Evolutionary conservation across 352 stramenopile genomes (phyloP).

Genomic region (Pythium aphanidermatum): DNA sequence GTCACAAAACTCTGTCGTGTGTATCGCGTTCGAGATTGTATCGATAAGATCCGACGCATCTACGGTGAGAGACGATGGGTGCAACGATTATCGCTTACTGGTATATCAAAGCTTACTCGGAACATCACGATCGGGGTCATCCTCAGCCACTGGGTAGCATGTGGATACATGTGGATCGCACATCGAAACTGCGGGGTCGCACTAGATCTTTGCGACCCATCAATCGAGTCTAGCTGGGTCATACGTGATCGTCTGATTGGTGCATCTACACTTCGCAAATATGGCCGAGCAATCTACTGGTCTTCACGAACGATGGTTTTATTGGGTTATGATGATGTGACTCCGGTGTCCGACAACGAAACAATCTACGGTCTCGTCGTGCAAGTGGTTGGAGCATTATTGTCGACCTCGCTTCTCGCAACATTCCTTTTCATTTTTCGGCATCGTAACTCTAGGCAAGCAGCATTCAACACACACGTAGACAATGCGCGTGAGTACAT

Average conservation of each 20-base stretch:
- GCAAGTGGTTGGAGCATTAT: slow-evolving; percentile 40
- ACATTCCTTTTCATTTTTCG: slow-evolving; percentile 75
- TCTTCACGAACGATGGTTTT: slow-evolving; percentile 47
- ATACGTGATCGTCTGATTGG: slow-evolving; percentile 46
- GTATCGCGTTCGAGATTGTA: slow-evolving; percentile 31
- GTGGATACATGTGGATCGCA: slow-evolving; percentile 64
- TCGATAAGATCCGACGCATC: slow-evolving; percentile 38
- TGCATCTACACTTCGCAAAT: slow-evolving; percentile 35
- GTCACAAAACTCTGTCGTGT: slow-evolving; percentile 57
- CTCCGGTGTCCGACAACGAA: slow-evolving; percentile 45
- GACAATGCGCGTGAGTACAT: slow-evolving; percentile 71
- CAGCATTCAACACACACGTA: slow-evolving; percentile 46
- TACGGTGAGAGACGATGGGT: slow-evolving; percentile 43
- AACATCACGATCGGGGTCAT: slow-evolving; percentile 30
- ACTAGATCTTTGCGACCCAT: slow-evolving; percentile 35
- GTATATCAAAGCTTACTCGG: slow-evolving; percentile 39
- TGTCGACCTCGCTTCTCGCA: slow-evolving; percentile 53
- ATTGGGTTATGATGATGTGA: slow-evolving; percentile 60
- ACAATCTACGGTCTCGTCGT: slow-evolving; percentile 45
- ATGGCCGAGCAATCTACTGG: slow-evolving; percentile 56
- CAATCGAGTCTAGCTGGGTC: slow-evolving; percentile 51
- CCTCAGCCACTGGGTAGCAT: slow-evolving; percentile 52
- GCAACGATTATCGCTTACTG: slow-evolving; percentile 48
- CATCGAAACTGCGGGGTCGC: slow-evolving; percentile 49
- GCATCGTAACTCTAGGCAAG: slow-evolving; percentile 42